Evolutionary conservation across 2,329 filamentous ascomycete genomes (phyloP), one percentile per base, ranked within the genome.

Genomic region (Beauveria varroae): DNA sequence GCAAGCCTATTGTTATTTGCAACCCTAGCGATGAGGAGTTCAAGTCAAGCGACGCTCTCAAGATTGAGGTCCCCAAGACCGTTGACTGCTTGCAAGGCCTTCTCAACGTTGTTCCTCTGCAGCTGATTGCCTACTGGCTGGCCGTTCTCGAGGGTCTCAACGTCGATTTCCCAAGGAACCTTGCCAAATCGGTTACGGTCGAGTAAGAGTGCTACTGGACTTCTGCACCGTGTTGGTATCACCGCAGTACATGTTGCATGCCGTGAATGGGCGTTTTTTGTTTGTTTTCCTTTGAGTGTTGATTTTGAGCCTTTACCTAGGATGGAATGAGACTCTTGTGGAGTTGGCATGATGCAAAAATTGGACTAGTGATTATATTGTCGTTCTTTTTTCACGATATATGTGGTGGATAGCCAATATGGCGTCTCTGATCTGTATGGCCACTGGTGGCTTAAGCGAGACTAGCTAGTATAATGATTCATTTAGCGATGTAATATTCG

Each of bases 91-190:
- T 99, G 62, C 95, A 99, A 81, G 95, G 95, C 76, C 88, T 99
- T 68, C 85, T 99, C 73, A 99, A 99, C 78, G 95, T 99, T 71
- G 91, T 99, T 68, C 95, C 95, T 57, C 84, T 99, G 71, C 95
- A 99, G 82, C 84, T 99, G 69, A 97, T 99, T 80, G 91, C 95
- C 63, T 99, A 99, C 85, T 98, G 95, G 93, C 86, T 99, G 66
- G 95, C 95, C 60, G 93, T 99, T 70, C 89, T 89, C 67, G 95
- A 96, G 81, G 93, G 93, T 57, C 82, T 97, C 67, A 98, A 99
- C 74, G 95, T 99, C 63, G 95, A 99, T 75, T 98, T 98, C 86
- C 95, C 95, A 62, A 89, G 95, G 72, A 99, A 99, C 82, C 80
- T 99, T 79, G 95, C 95, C 76, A 99, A 99, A 86, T 96, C 92